Evolutionary conservation across 768 basidiomycete species (phyloP).

Genomic region (Boletus reticulatus): DNA sequence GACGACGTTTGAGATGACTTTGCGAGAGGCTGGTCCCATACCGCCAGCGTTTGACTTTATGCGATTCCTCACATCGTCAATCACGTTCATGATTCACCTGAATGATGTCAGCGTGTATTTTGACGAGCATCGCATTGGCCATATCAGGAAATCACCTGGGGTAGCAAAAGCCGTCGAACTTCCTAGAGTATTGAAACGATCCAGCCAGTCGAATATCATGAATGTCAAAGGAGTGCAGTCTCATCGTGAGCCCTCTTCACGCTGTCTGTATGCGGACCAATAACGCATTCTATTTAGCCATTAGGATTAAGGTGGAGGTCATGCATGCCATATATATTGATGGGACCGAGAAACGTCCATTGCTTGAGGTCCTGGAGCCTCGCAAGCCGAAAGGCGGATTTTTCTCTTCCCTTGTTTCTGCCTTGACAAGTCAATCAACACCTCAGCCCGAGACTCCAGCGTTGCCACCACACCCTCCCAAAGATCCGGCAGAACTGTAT

Average conservation of each 20-base stretch:
- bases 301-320: slow-evolving; percentile 9
- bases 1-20: slow-evolving; percentile 88
- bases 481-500: slow-evolving; percentile 25
- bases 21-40: slow-evolving; percentile 78
- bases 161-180: slow-evolving; percentile 48
- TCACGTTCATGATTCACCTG: slow-evolving; percentile 89
- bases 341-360: slow-evolving; percentile 39
- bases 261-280: background rate
- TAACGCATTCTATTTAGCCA: slow-evolving; percentile 37
- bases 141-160: slow-evolving; percentile 61
- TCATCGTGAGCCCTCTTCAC: slow-evolving; percentile 46
- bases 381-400: slow-evolving; percentile 40
- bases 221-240: slow-evolving; percentile 59
- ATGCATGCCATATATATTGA: slow-evolving; percentile 12
- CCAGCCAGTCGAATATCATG: slow-evolving; percentile 66
- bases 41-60: slow-evolving; percentile 85
- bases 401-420: slow-evolving; percentile 40
- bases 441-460: slow-evolving; percentile 10
- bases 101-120: slow-evolving; percentile 77
- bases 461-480: slow-evolving; percentile 13
- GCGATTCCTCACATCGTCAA: slow-evolving; percentile 84
- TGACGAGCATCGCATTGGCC: slow-evolving; percentile 70
- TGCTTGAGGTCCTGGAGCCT: slow-evolving; percentile 29
- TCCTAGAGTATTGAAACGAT: slow-evolving; percentile 53
- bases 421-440: slow-evolving; percentile 18